Conservation (phyloP, 2,329 filamentous ascomycete species). For the Tolypocladium amazonense region DNA sequence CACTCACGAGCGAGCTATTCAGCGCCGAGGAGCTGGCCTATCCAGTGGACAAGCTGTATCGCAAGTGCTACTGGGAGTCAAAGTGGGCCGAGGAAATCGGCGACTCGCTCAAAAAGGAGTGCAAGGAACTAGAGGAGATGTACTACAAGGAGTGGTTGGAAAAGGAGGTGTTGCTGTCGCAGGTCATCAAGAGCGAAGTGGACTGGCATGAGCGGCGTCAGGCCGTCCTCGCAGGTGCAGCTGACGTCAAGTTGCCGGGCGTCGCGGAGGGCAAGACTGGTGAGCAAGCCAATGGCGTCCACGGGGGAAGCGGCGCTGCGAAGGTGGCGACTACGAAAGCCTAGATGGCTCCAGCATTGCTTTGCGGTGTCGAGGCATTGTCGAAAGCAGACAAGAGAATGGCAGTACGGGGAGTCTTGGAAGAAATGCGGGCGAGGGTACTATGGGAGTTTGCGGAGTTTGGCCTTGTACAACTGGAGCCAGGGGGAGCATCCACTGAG, state of each 20-base stretch:
- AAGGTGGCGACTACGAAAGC: slow-evolving; percentile 1
- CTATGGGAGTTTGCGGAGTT: background rate
- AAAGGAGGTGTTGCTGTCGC: slow-evolving; percentile 70
- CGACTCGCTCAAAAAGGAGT: slow-evolving; percentile 52
- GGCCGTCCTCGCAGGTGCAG: slow-evolving; percentile 39
- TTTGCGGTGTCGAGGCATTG: background rate
- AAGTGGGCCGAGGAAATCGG: slow-evolving; percentile 62
- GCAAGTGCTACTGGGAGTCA: slow-evolving; percentile 59
- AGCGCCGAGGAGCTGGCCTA: slow-evolving; percentile 52
- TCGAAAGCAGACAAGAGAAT: background rate
- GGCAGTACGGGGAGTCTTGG: background rate
- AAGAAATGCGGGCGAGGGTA: background rate
- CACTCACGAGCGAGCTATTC: slow-evolving; percentile 49
- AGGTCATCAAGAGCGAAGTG: slow-evolving; percentile 56
- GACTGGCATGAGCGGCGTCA: slow-evolving; percentile 52
- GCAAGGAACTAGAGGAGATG: slow-evolving; percentile 52
- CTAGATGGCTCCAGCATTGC: background rate
- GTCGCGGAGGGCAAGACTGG: slow-evolving; percentile 17
- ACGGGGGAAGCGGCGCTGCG: slow-evolving; percentile 1
- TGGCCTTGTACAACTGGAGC: background rate
- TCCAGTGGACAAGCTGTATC: slow-evolving; percentile 47
- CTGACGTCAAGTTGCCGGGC: slow-evolving; percentile 31
- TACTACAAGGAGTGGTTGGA: slow-evolving; percentile 67
- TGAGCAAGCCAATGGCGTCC: slow-evolving; percentile 12
- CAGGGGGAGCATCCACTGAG: background rate